phyloP scores from a whole-genome alignment of 2,329 filamentous ascomycete species.

The Mycogone perniciosa region DNA sequence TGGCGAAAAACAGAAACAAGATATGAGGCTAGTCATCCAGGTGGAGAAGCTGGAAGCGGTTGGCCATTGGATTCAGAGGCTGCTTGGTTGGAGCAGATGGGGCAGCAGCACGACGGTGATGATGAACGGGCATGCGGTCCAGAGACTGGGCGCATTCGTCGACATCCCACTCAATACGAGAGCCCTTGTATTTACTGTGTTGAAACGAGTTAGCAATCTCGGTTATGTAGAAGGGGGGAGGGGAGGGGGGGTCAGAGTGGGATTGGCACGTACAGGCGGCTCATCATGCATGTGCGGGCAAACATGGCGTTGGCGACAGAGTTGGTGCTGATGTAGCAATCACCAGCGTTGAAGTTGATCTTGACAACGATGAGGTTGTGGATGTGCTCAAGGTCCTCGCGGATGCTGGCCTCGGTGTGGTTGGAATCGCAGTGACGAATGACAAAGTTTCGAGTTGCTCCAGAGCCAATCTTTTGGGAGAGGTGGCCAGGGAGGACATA shows the following conservation, averaged over 20 bases:
- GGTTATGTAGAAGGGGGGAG: background rate
- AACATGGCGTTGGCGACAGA: conserved; percentile 70
- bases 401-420: conserved; percentile 58
- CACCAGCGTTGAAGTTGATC: conserved; percentile 50
- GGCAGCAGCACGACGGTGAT: conserved; percentile 14
- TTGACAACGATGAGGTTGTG: conserved; percentile 68
- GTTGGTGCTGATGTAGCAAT: conserved; percentile 67
- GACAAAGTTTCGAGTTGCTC: conserved; percentile 69
- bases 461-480: conserved; percentile 54
- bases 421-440: conserved; percentile 52
- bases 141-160: conserved; percentile 67
- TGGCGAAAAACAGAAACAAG: background rate
- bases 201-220: background rate
- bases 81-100: conserved; percentile 26
- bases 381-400: conserved; percentile 74
- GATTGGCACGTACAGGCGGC: conserved; percentile 37
- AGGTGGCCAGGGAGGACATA: conserved; percentile 59
- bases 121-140: conserved; percentile 20
- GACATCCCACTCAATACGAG: conserved; percentile 61
- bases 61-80: conserved; percentile 36
- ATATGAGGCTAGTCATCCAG: conserved; percentile 34
- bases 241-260: background rate
- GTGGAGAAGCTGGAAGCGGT: conserved; percentile 57
- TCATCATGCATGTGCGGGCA: conserved; percentile 74
- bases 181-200: conserved; percentile 59